Evolutionary conservation across 495 filamentous ascomycete species (phyloP).

Genomic region (Darksidea phi): DNA sequence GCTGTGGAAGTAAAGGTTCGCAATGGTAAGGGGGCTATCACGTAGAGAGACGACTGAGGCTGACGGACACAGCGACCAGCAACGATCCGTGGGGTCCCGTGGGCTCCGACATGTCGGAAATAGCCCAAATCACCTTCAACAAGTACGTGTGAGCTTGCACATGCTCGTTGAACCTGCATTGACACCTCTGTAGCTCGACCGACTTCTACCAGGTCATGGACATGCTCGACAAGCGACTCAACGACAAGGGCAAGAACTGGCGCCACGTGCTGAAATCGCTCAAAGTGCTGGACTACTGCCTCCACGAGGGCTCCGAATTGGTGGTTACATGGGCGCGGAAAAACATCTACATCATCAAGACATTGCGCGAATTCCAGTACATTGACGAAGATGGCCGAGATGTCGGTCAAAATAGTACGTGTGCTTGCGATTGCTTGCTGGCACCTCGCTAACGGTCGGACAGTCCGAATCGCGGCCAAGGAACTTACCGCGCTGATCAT

Average conservation of each 20-base stretch:
- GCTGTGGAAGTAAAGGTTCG: conserved; percentile 97
- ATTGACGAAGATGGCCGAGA: conserved; percentile 92
- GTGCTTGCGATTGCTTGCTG: neutral
- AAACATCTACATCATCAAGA: conserved; percentile 98
- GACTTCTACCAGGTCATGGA: conserved; percentile 99
- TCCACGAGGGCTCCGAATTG: conserved; percentile 95
- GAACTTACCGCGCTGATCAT: conserved; percentile 92
- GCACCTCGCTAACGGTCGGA: conserved; percentile 23
- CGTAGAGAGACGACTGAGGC: conserved; percentile 12
- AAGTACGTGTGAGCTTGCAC: conserved; percentile 54
- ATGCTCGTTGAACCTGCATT: neutral
- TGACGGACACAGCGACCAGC: conserved; percentile 72
- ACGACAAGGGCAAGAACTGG: conserved; percentile 99
- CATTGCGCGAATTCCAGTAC: conserved; percentile 91
- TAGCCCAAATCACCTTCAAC: conserved; percentile 94
- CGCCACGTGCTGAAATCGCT: conserved; percentile 96
- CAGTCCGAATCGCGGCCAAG: conserved; percentile 93
- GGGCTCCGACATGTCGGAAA: conserved; percentile 98
- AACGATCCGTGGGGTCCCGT: conserved; percentile 99
- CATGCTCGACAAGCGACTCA: conserved; percentile 98
- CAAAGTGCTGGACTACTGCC: conserved; percentile 96
- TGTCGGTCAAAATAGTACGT: conserved; percentile 89
- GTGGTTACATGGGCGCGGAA: conserved; percentile 98
- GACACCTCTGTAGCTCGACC: conserved; percentile 62
- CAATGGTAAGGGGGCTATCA: conserved; percentile 55